Percentiles rank a stretch among this genome's conserved stretches.
These are phyloP conservation scores for Maudiozyma serrabonitensis DNA, from an alignment of 805 yeast genomes.

Conservation along the genomic window DNA sequence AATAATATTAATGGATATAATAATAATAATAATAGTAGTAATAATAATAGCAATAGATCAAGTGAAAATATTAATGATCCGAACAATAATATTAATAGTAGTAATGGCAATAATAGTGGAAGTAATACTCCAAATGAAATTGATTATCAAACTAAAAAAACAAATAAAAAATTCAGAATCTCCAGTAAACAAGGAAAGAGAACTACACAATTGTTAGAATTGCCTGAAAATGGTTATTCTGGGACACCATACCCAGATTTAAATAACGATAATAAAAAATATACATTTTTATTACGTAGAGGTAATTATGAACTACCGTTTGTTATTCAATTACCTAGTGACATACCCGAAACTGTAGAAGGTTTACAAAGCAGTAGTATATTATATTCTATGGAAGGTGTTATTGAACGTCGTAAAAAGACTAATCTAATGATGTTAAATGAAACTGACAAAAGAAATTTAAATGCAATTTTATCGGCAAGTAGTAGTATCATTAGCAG, in stretches of 20 bases:
- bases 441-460: background rate
- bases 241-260: slow-evolving; percentile 29
- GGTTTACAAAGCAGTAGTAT: slow-evolving; percentile 75
- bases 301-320: slow-evolving; percentile 89
- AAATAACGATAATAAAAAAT: slow-evolving; percentile 5
- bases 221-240: background rate
- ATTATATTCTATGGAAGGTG: slow-evolving; percentile 62
- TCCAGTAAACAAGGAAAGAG: background rate
- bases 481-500: background rate
- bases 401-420: slow-evolving; percentile 42
- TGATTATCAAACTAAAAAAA: background rate
- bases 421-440: slow-evolving; percentile 1
- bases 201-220: background rate
- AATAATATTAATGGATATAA: slow-evolving; percentile 7
- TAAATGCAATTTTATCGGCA: slow-evolving; percentile 1
- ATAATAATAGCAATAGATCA: background rate
- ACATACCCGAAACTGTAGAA: slow-evolving; percentile 77
- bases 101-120: background rate
- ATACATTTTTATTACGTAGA: slow-evolving; percentile 35
- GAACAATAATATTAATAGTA: background rate
- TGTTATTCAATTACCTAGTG: slow-evolving; percentile 70
- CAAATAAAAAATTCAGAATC: background rate
- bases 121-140: background rate
- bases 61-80: background rate
- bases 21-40: background rate